phyloP scores from a whole-genome alignment of 331 rosid genomes.

The Rosa hybrid region DNA sequence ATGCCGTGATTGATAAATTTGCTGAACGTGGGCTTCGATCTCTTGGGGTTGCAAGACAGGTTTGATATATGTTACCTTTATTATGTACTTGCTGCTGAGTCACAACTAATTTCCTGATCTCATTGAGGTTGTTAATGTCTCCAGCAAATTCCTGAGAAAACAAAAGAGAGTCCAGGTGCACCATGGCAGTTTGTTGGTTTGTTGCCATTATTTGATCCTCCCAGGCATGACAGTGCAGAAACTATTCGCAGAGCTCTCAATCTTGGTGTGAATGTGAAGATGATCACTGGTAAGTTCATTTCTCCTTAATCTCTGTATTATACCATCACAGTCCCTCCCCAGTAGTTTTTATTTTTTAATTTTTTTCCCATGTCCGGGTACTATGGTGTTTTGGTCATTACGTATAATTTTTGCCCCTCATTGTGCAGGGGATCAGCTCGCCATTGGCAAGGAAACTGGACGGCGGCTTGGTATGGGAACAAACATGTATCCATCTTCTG shows the following conservation, averaged over 20 bases:
- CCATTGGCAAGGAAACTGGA: slow-evolving; percentile 96
- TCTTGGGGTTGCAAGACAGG: slow-evolving; percentile 96
- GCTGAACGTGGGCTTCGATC: slow-evolving; percentile 99
- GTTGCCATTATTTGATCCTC: slow-evolving; percentile 96
- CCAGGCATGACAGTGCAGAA: slow-evolving; percentile 99
- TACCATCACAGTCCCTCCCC: neutral
- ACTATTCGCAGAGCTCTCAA: slow-evolving; percentile 94
- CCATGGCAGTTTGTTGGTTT: slow-evolving; percentile 96
- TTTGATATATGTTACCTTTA: slow-evolving; percentile 29
- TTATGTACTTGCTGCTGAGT: slow-evolving; percentile 8
- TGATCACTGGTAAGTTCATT: slow-evolving; percentile 79
- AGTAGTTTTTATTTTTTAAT: neutral
- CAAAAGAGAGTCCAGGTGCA: slow-evolving; percentile 75
- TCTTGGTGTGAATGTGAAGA: slow-evolving; percentile 97
- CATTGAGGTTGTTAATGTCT: slow-evolving; percentile 24
- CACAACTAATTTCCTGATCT: slow-evolving; percentile 15
- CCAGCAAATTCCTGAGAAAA: slow-evolving; percentile 83
- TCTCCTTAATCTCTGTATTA: neutral
- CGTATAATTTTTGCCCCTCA: slow-evolving; percentile 7
- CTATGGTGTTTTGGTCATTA: neutral
- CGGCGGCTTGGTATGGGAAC: slow-evolving; percentile 99
- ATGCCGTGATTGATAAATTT: slow-evolving; percentile 75
- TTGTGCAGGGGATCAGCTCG: slow-evolving; percentile 88
- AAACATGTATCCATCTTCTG: slow-evolving; percentile 94
- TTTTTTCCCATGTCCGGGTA: slow-evolving; percentile 5